Percentiles rank a stretch among this genome's conserved stretches.
phyloP scores from a whole-genome alignment of 2,329 filamentous ascomycete genomes.

The Phaeosphaeriaceae sp. region DNA sequence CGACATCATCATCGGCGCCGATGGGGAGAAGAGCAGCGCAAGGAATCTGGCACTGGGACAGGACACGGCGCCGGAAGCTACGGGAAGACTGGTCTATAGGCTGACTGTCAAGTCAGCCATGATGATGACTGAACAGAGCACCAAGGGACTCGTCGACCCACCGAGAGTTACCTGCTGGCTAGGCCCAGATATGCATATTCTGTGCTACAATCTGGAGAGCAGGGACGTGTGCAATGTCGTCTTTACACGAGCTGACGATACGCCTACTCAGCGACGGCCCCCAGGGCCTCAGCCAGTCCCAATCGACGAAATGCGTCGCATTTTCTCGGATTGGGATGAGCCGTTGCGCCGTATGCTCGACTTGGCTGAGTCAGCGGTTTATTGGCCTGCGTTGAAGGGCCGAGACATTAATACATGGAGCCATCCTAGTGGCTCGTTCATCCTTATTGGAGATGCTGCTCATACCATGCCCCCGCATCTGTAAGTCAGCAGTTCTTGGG shows the following conservation, averaged over 20 bases:
- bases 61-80: neutral
- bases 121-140: neutral
- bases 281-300: neutral
- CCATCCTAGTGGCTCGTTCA: neutral
- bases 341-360: neutral
- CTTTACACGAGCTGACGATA: neutral
- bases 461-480: neutral
- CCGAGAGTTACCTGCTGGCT: neutral
- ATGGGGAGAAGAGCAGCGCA: neutral
- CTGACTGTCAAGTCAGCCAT: neutral
- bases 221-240: neutral
- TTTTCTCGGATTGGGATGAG: neutral
- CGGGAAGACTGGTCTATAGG: neutral
- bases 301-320: neutral
- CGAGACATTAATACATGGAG: neutral
- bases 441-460: neutral
- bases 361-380: neutral
- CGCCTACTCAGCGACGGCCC: neutral
- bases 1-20: neutral
- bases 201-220: neutral
- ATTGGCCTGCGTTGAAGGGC: neutral
- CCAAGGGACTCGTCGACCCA: neutral
- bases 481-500: neutral
- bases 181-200: neutral
- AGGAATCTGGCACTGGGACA: neutral